phyloP scores from a whole-genome alignment of 345 rosid species.

The Moricandia moricandioides region DNA sequence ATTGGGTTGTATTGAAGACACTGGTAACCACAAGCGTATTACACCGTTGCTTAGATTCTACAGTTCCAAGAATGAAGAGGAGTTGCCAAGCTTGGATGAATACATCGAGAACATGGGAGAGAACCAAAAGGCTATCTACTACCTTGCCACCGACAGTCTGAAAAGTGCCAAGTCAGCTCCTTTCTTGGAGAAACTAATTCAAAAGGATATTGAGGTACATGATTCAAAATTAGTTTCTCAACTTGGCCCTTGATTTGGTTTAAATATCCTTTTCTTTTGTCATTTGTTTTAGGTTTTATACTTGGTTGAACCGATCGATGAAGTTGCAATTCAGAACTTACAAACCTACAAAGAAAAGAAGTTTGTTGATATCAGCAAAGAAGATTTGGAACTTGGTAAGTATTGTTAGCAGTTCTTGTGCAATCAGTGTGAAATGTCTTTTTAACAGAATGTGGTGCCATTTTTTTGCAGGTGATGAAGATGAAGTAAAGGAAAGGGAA shows the following conservation, averaged over 20 bases:
- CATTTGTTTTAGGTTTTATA: slow-evolving; percentile 63
- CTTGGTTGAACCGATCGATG: slow-evolving; percentile 94
- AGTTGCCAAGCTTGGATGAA: slow-evolving; percentile 73
- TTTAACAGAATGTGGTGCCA: background rate
- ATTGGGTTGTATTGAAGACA: slow-evolving; percentile 90
- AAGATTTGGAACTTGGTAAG: slow-evolving; percentile 93
- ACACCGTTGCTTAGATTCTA: slow-evolving; percentile 75
- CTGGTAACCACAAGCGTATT: slow-evolving; percentile 95
- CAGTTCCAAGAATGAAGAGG: slow-evolving; percentile 87
- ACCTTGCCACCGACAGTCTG: slow-evolving; percentile 88
- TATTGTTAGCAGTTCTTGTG: background rate
- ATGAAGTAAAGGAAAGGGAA: slow-evolving; percentile 90
- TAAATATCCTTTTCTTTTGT: background rate
- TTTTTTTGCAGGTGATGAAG: slow-evolving; percentile 68
- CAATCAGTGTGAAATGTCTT: background rate
- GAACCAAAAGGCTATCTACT: slow-evolving; percentile 91
- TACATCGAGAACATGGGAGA: slow-evolving; percentile 94
- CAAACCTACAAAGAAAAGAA: slow-evolving; percentile 97
- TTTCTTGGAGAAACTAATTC: slow-evolving; percentile 90
- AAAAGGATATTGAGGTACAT: slow-evolving; percentile 83
- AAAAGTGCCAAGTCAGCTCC: slow-evolving; percentile 96
- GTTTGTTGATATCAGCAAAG: slow-evolving; percentile 97
- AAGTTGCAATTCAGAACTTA: slow-evolving; percentile 93
- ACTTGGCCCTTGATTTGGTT: background rate
- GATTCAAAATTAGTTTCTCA: background rate